Evolutionary conservation across 306 rosid species (phyloP), one percentile per base, ranked within the genome.

Genomic region (Quercus berberidifolia): DNA sequence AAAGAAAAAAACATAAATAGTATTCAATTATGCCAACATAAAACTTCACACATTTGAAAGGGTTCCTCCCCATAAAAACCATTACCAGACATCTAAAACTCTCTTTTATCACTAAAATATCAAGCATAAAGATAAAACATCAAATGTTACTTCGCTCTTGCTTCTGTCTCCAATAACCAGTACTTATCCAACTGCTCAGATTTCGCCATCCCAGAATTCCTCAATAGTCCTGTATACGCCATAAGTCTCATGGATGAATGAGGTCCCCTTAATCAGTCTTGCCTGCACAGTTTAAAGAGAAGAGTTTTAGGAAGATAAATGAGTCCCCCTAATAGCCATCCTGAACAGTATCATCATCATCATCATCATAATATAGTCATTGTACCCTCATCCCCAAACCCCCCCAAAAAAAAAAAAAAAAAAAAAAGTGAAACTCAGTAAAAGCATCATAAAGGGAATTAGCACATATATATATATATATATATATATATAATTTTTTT

Each of bases 141-240:
- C 15, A 4, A n/a, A 69, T 5, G 19, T 28, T n/a, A n/a, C n/a
- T n/a, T n/a, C 14, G 62, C 69, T 63, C 31, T 62, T 51, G 9
- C 52, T 31, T 41, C 35, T 26, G 11, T 38, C 46, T 64, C 41
- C 14, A 59, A 21, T 60, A 60, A 4, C 46, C 12, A 67, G 52
- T 23, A 56, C 6, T 21, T 5, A 52, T 35, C 18, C 58, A 18
- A 56, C n/a, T 25, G 79, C 62, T 92, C 79, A 94, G 63, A 92
- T 82, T 83, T 94, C 96, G 26, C 94, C 94, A 82, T 94, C 98
- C 97, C 98, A 94, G 3, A 94, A 35, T n/a, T 94, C 94, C 76
- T 92, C 89, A 17, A 87, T 0, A 46, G 83, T 72, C 77, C 73
- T 83, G 79, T 92, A 94, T 59, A 26, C 41, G 55, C 94, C 95